Evolutionary conservation across 2,329 filamentous ascomycete species (phyloP).

Genomic region (Ophiostoma triangulosporum): DNA sequence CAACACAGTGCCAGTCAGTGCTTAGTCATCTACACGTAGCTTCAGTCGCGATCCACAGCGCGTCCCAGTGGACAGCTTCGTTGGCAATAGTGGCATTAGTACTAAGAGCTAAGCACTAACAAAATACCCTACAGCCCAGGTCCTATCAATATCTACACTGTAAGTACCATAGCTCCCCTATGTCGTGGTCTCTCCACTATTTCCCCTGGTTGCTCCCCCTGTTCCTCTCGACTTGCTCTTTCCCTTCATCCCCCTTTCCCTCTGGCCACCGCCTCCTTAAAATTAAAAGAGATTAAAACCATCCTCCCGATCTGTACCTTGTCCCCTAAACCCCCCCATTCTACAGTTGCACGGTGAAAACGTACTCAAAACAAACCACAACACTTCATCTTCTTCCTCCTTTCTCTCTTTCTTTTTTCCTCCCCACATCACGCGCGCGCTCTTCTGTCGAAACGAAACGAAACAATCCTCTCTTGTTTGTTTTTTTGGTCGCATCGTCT

Average conservation of each 20-base stretch:
- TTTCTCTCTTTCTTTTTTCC: slow-evolving; percentile 1
- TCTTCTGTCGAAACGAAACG: slow-evolving; percentile 13
- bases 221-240: background rate
- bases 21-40: background rate
- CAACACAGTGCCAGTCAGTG: too few species aligned
- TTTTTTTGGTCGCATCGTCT: slow-evolving; percentile 1
- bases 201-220: background rate
- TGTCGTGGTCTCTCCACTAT: slow-evolving; percentile 4
- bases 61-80: background rate
- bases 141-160: background rate
- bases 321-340: slow-evolving; percentile 9
- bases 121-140: background rate
- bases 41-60: slow-evolving; percentile 7
- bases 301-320: slow-evolving; percentile 8
- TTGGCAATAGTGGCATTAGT: background rate
- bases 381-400: background rate
- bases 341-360: slow-evolving; percentile 9
- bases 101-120: background rate
- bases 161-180: too few species aligned
- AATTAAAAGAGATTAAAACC: slow-evolving; percentile 12
- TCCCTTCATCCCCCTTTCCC: slow-evolving; percentile 2
- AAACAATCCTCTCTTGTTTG: slow-evolving; percentile 6
- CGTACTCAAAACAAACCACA: slow-evolving; percentile 9
- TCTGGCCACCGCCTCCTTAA: slow-evolving; percentile 15
- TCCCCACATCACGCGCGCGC: slow-evolving; percentile 4